phyloP scores from a whole-genome alignment of 768 basidiomycete species.

The Tylopilus plumbeoviolaceoides region DNA sequence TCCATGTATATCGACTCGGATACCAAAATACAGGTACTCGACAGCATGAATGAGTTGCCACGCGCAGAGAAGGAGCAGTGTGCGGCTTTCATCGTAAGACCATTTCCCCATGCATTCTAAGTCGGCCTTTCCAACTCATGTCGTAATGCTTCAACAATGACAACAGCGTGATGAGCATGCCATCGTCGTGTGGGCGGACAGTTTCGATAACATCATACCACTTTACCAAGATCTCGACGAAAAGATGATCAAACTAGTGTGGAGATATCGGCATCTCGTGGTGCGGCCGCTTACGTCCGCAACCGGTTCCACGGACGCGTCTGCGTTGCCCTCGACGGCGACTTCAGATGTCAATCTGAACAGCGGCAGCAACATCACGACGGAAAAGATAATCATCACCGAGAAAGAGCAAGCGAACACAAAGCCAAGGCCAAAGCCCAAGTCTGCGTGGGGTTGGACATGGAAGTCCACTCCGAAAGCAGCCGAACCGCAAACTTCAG shows the following conservation, averaged over 20 bases:
- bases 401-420: conserved; percentile 9
- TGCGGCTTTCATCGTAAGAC: conserved; percentile 77
- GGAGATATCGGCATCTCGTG: conserved; percentile 44
- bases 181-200: conserved; percentile 81
- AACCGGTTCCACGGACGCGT: conserved; percentile 29
- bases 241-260: conserved; percentile 78
- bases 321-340: conserved; percentile 41
- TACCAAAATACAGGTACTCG: conserved; percentile 83
- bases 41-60: conserved; percentile 61
- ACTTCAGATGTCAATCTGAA: conserved; percentile 52
- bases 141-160: not conserved
- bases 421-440: not conserved
- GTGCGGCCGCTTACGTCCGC: conserved; percentile 17
- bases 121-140: not conserved
- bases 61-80: conserved; percentile 89
- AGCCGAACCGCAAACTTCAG: conserved; percentile 9
- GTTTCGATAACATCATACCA: conserved; percentile 73
- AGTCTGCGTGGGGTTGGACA: conserved; percentile 34
- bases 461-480: conserved; percentile 40
- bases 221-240: conserved; percentile 66
- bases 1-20: conserved; percentile 70
- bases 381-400: conserved; percentile 21
- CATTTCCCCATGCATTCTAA: not conserved
- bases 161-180: conserved; percentile 74
- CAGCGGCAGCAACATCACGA: conserved; percentile 37